phyloP scores from a whole-genome alignment of 2,329 filamentous ascomycete species.

The Phaeosphaeriaceae sp. region DNA sequence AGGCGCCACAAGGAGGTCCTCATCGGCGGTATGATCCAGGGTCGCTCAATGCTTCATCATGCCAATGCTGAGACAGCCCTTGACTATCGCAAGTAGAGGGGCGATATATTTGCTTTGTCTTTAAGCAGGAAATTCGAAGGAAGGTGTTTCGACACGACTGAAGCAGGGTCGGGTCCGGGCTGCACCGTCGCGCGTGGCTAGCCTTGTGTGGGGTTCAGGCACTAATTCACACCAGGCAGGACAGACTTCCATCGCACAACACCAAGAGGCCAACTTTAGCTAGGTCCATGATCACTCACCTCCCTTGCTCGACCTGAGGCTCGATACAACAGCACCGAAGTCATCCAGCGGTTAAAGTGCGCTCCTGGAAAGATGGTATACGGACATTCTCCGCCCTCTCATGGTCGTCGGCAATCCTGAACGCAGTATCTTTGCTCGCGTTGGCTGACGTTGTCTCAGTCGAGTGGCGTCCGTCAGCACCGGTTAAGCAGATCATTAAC shows the following conservation, averaged over 20 bases:
- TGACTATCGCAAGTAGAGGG: not conserved
- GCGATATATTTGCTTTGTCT: not conserved
- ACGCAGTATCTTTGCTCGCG: not conserved
- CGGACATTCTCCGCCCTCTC: not conserved
- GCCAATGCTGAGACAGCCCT: not conserved
- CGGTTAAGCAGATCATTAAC: not conserved
- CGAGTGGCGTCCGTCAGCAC: not conserved
- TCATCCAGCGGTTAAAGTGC: not conserved
- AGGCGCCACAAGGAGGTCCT: not conserved
- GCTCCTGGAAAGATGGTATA: not conserved
- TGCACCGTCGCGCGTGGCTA: not conserved
- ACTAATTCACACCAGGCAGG: not conserved
- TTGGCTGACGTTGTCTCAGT: not conserved
- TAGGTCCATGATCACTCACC: not conserved
- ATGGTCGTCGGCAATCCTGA: not conserved
- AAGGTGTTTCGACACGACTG: not conserved
- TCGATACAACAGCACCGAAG: not conserved
- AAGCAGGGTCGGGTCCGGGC: not conserved
- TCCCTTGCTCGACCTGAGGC: not conserved
- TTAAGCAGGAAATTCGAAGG: not conserved
- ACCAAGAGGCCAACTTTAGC: not conserved
- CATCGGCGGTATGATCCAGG: not conserved
- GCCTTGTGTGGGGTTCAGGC: not conserved
- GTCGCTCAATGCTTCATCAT: not conserved
- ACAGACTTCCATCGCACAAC: not conserved